These are phyloP conservation scores for Conoideocrella luteorostrata DNA, from an alignment of 2,329 filamentous ascomycete genomes.

Conservation along the genomic window DNA sequence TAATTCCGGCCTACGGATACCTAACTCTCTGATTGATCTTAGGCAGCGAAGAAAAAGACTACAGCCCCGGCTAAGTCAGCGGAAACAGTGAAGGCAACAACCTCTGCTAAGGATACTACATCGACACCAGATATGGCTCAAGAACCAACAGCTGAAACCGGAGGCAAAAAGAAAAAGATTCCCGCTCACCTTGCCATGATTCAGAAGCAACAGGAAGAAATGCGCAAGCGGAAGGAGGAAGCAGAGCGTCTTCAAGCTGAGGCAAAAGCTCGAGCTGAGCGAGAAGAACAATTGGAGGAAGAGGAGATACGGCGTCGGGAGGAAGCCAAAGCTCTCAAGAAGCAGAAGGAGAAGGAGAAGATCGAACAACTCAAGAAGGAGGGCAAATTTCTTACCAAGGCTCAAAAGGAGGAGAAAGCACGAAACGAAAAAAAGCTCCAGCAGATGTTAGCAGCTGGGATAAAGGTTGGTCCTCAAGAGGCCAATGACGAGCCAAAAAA, in stretches of 20 bases:
- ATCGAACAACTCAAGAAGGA: conserved; percentile 84
- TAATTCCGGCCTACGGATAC: not conserved
- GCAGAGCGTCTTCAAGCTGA: conserved; percentile 55
- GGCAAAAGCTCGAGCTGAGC: conserved; percentile 58
- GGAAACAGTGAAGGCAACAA: conserved; percentile 22
- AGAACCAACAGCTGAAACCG: conserved; percentile 39
- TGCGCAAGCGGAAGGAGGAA: conserved; percentile 61
- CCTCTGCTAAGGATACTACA: conserved; percentile 36
- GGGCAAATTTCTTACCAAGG: conserved; percentile 80
- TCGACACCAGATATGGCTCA: conserved; percentile 37
- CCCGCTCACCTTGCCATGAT: conserved; percentile 65
- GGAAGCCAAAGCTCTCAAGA: conserved; percentile 70
- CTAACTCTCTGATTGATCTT: not conserved
- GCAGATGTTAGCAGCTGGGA: conserved; percentile 75
- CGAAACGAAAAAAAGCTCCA: conserved; percentile 73
- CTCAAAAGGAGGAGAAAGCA: conserved; percentile 75
- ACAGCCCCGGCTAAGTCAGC: conserved; percentile 28
- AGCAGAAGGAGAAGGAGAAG: conserved; percentile 80
- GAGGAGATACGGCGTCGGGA: conserved; percentile 66
- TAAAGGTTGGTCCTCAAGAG: conserved; percentile 60
- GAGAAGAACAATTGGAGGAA: conserved; percentile 55
- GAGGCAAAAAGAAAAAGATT: conserved; percentile 82
- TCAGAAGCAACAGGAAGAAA: conserved; percentile 77
- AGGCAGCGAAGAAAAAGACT: conserved; percentile 78
- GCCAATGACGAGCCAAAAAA: conserved; percentile 62